Evolutionary conservation across 208 protist species (phyloP).

Genomic region (Naegleria lovaniensis): DNA sequence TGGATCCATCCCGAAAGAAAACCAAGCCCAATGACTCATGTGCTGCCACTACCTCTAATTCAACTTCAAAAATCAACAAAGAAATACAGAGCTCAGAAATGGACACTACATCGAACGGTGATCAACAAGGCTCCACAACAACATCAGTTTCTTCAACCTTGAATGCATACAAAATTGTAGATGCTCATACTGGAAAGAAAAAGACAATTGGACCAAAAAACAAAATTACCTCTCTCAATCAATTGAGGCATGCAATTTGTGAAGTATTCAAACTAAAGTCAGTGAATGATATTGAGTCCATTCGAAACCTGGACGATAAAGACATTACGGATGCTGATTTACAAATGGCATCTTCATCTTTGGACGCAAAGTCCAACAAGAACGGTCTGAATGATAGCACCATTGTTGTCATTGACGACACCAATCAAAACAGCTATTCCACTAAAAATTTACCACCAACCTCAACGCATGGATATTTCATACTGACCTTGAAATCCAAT

Average conservation of each 20-base stretch:
- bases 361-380: background rate
- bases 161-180: background rate
- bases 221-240: background rate
- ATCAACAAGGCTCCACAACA: background rate
- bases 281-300: background rate
- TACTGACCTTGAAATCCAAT: background rate
- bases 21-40: background rate
- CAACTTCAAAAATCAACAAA: background rate
- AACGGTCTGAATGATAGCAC: background rate
- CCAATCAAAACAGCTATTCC: background rate
- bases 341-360: background rate
- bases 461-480: background rate
- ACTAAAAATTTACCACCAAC: background rate
- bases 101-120: too few relatives aligned
- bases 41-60: background rate
- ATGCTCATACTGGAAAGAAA: background rate
- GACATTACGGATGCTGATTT: background rate
- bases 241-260: background rate
- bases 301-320: background rate
- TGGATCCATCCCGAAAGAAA: background rate
- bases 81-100: too few relatives aligned
- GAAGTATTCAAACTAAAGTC: background rate
- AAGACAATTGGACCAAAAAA: background rate
- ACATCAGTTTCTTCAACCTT: background rate
- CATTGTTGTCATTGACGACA: background rate